Evolutionary conservation across 176 grass and related monocot species (phyloP), one percentile per base, ranked within the genome.

Genomic region (Poa annua): DNA sequence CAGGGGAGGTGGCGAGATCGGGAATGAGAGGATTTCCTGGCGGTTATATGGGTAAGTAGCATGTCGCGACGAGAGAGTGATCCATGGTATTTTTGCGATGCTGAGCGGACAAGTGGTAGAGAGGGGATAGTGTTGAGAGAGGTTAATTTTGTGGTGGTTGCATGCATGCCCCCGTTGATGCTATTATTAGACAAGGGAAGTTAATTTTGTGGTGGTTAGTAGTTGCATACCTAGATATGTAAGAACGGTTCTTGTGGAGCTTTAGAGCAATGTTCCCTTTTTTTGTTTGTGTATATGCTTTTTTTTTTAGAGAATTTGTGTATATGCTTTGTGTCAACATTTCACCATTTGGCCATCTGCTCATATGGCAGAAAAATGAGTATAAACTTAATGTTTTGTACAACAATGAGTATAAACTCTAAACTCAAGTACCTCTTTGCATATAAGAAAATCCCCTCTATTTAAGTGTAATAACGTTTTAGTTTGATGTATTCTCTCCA

Each of bases 31-130:
- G 21, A 39, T 75, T 36, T 26, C 50, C 3, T 22, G 44, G 45
- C 56, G 56, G 86, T 84, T 84, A 74, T 74, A 74, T 66, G 70
- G 47, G 62, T 69, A 47, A 51, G 8, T 53, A 22, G 13, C 32
- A 17, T 41, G 10, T 6, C 2, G 35, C 9, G 20, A 41, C 0
- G 11, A 75, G 29, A 24, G 49, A 75, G 49, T 29, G 51, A 45
- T 41, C 7, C 1, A 41, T 29, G 50, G 13, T 29, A 49, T 38
- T 61, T 61, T 13, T 71, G 26, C 8, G 5, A 3, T 39, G 71
- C n/a, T 7, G 39, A 42, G 66, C 35, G 5, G 55, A 73, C 59
- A 56, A 63, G 59, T 81, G 69, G 45, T 45, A 21, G 44, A 63
- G 41, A 42, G 41, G 21, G 2, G 16, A 51, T 17, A 35, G 15